Evolutionary conservation across 2,329 filamentous ascomycete genomes (phyloP).

Genomic region (Phyllosticta capitalensis): DNA sequence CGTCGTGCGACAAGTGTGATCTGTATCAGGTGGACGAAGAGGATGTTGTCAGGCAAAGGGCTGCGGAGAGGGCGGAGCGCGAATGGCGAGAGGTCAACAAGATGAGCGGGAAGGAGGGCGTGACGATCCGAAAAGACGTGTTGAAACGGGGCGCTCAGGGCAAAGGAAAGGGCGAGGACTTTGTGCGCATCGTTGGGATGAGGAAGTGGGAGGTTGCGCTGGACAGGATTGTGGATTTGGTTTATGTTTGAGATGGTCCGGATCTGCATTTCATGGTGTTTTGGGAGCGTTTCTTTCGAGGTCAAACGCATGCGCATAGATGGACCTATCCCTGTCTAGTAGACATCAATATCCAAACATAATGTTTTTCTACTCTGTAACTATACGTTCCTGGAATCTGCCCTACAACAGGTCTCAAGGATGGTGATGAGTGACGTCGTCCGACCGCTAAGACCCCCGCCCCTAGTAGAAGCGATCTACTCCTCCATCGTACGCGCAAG

Average conservation of each 20-base stretch:
- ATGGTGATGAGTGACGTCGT: not conserved
- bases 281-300: not conserved
- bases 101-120: slow-evolving; percentile 11
- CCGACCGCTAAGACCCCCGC: not conserved
- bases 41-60: slow-evolving; percentile 24
- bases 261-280: not conserved
- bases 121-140: slow-evolving; percentile 1
- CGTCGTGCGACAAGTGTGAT: slow-evolving; percentile 58
- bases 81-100: slow-evolving; percentile 36
- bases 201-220: slow-evolving; percentile 5
- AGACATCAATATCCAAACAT: too few relatives aligned
- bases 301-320: not conserved
- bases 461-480: not conserved
- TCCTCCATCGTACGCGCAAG: not conserved
- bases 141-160: not conserved
- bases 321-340: too few relatives aligned
- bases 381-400: too few relatives aligned
- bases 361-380: too few relatives aligned
- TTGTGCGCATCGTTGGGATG: not conserved
- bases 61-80: slow-evolving; percentile 34
- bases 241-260: not conserved
- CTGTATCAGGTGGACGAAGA: slow-evolving; percentile 43
- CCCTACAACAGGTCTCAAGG: not conserved
- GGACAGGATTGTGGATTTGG: slow-evolving; percentile 1
- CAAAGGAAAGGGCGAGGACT: not conserved